Percentiles rank a stretch among this genome's conserved stretches.
Conservation (phyloP, 371 early-diverging fungal species). For the Lichtheimia ramosa region DNA sequence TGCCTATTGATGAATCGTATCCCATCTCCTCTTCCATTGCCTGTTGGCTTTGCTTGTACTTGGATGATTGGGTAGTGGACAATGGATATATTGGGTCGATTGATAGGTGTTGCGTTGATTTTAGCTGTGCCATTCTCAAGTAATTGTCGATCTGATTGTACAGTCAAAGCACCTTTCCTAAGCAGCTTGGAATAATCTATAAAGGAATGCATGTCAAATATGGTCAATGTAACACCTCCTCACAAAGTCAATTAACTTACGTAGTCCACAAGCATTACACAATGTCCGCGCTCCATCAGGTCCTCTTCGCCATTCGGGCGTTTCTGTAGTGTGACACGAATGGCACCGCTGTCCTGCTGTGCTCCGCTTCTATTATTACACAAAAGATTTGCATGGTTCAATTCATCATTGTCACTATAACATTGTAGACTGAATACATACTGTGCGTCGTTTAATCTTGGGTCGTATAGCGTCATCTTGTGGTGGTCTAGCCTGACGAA, state of each 20-base stretch:
- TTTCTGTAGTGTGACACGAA: constrained; percentile 60
- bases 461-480: constrained; percentile 21
- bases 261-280: constrained; percentile 71
- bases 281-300: constrained; percentile 70
- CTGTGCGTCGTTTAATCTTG: constrained; percentile 31
- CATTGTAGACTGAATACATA: constrained; percentile 5
- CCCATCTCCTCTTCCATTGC: not conserved
- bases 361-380: constrained; percentile 14
- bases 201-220: not conserved
- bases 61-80: constrained; percentile 19
- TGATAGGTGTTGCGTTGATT: not conserved
- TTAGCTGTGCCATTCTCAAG: constrained; percentile 1
- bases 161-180: constrained; percentile 11
- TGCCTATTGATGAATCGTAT: constrained; percentile 9
- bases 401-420: not conserved
- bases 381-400: not conserved
- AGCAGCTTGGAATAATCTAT: constrained; percentile 18
- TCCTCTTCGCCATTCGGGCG: constrained; percentile 74
- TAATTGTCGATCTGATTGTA: constrained; percentile 4
- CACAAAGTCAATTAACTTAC: constrained; percentile 23
- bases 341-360: constrained; percentile 39
- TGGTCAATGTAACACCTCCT: not conserved
- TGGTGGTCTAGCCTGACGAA: constrained; percentile 27
- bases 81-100: constrained; percentile 1
- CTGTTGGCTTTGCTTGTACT: constrained; percentile 9